A percentile compares a stretch with the other conserved stretches of the same genome.
Conservation (phyloP, 371 early-diverging fungal genomes). For the Mucor mucedo region DNA sequence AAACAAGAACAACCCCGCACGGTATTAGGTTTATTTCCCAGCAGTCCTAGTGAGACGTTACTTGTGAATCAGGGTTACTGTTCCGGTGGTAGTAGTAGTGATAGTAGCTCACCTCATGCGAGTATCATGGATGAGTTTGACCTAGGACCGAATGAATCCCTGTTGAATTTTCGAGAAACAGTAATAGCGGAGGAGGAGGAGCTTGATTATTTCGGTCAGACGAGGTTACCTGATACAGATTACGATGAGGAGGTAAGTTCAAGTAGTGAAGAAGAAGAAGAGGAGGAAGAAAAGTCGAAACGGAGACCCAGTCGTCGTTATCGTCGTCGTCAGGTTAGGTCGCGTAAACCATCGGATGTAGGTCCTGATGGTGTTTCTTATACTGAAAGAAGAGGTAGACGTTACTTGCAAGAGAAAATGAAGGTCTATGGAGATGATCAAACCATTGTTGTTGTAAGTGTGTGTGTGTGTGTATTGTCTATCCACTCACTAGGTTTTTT, state of each 20-base stretch:
- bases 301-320: background rate
- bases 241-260: background rate
- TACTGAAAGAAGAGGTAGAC: conserved; percentile 40
- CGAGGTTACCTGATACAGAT: background rate
- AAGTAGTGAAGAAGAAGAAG: conserved; percentile 14
- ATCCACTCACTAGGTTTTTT: too few relatives aligned
- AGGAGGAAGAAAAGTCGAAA: conserved; percentile 4
- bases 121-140: background rate
- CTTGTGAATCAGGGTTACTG: conserved; percentile 2
- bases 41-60: too few relatives aligned
- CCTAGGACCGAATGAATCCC: background rate
- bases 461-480: background rate
- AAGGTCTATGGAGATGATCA: conserved; percentile 52
- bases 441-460: conserved; percentile 50
- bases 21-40: conserved; percentile 12
- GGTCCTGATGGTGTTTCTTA: conserved; percentile 38
- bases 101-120: background rate
- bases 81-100: conserved; percentile 14
- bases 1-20: conserved; percentile 7
- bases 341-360: conserved; percentile 12
- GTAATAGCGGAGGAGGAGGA: too few relatives aligned
- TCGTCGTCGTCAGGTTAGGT: conserved; percentile 2
- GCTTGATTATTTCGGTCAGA: background rate
- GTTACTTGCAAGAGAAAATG: conserved; percentile 40
- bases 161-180: background rate